Conservation (phyloP, 2,329 filamentous ascomycete species). For the Emmonsiellopsis sp. region DNA sequence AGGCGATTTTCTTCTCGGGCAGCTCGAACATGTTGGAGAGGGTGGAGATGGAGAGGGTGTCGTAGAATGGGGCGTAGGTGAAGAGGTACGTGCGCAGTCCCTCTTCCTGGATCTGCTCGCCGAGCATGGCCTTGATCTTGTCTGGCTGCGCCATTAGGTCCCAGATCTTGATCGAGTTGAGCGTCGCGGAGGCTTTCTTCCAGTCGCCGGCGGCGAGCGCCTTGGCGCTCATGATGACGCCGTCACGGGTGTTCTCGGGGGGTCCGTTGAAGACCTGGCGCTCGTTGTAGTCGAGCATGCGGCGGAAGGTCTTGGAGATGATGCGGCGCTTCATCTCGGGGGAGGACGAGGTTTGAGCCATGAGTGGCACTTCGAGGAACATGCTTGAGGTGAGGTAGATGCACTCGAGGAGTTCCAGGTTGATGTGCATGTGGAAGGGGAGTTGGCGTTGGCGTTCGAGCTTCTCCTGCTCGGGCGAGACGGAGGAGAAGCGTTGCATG, state of each 20-base stretch:
- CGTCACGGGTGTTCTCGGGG: conserved; percentile 96
- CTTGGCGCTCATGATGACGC: conserved; percentile 98
- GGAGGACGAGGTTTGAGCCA: conserved; percentile 92
- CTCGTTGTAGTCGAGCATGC: conserved; percentile 99
- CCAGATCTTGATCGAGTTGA: conserved; percentile 99
- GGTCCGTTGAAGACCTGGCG: conserved; percentile 98
- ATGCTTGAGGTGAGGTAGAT: conserved; percentile 99
- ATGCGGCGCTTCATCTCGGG: conserved; percentile 95
- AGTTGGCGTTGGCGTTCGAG: conserved; percentile 95
- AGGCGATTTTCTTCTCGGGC: conserved; percentile 78
- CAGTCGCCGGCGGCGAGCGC: conserved; percentile 93
- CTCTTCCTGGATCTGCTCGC: conserved; percentile 97
- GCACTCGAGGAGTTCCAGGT: conserved; percentile 93
- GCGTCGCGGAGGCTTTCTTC: conserved; percentile 91
- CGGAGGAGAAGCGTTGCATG: conserved; percentile 93
- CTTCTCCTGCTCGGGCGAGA: conserved; percentile 94
- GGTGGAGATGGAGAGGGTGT: conserved; percentile 80
- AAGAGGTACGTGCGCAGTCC: conserved; percentile 97
- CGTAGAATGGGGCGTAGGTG: conserved; percentile 98
- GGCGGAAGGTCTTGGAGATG: conserved; percentile 98
- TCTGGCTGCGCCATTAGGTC: conserved; percentile 89
- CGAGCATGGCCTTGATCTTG: conserved; percentile 94
- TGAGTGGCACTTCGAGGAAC: conserved; percentile 94
- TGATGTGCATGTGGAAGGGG: conserved; percentile 99
- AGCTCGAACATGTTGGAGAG: conserved; percentile 94